Evolutionary conservation across 345 rosid genomes (phyloP).

Genomic region (Aethionema arabicum): DNA sequence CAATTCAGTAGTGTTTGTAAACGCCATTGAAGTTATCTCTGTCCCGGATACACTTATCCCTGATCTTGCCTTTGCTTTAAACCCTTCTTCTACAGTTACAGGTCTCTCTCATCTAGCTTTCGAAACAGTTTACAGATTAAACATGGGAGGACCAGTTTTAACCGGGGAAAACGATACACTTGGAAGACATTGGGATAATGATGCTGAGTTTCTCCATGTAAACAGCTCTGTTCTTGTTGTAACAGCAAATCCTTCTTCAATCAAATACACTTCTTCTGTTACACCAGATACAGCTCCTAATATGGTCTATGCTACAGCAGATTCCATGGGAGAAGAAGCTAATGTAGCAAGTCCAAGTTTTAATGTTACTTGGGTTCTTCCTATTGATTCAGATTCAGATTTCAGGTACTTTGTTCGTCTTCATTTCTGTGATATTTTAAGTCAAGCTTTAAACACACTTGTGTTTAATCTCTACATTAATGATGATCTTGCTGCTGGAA

Average conservation of each 20-base stretch:
- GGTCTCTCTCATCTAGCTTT: conserved; percentile 74
- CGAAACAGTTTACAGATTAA: conserved; percentile 87
- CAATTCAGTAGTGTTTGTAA: conserved; percentile 77
- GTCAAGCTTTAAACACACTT: conserved; percentile 66
- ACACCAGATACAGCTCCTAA: conserved; percentile 80
- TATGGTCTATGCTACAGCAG: conserved; percentile 89
- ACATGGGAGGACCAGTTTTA: conserved; percentile 92
- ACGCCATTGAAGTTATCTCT: conserved; percentile 91
- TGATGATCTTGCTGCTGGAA: conserved; percentile 60
- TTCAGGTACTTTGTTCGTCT: conserved; percentile 82
- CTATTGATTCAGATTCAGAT: conserved; percentile 59
- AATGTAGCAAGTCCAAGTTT: conserved; percentile 64
- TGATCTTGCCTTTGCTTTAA: conserved; percentile 66
- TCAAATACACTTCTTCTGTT: conserved; percentile 49
- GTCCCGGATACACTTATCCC: conserved; percentile 73
- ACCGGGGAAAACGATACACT: conserved; percentile 86
- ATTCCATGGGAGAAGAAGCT: conserved; percentile 78
- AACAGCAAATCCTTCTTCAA: conserved; percentile 62
- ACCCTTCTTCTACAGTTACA: conserved; percentile 53
- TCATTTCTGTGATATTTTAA: conserved; percentile 86
- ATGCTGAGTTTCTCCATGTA: conserved; percentile 69
- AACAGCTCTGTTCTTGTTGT: conserved; percentile 77
- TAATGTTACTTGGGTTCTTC: conserved; percentile 90
- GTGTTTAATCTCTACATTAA: conserved; percentile 83
- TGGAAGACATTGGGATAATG: conserved; percentile 92